Percentiles rank a stretch among this genome's conserved stretches.
These are phyloP conservation scores for Talaromyces verruculosus DNA, from an alignment of 2,329 filamentous ascomycete species.

Conservation along the genomic window DNA sequence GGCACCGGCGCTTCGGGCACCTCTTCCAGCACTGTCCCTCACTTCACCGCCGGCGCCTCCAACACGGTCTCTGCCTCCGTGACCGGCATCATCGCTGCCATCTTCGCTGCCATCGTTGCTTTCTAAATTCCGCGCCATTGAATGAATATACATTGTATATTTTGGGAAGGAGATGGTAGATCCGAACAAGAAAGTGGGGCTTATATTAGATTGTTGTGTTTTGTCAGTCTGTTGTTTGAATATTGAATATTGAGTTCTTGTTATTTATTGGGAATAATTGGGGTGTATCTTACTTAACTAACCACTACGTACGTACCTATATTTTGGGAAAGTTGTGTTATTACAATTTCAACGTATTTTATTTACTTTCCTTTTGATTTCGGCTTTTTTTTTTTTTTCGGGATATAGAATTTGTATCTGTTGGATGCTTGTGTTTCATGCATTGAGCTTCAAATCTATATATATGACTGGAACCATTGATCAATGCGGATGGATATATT, in stretches of 20 bases:
- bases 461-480: too few species aligned
- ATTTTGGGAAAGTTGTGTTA: background rate
- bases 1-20: conserved; percentile 30
- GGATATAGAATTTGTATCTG: too few species aligned
- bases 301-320: background rate
- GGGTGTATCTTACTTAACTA: background rate
- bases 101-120: conserved; percentile 19
- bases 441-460: too few species aligned
- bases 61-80: conserved; percentile 23
- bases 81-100: conserved; percentile 20
- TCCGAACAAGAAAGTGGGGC: background rate
- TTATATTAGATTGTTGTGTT: background rate
- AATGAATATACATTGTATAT: background rate
- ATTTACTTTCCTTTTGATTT: background rate
- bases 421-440: too few species aligned
- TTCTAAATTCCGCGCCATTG: conserved; percentile 4
- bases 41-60: conserved; percentile 14
- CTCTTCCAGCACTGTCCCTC: conserved; percentile 13
- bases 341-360: background rate
- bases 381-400: too few species aligned
- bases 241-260: background rate
- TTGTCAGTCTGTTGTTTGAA: background rate
- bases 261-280: background rate
- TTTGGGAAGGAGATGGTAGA: background rate
- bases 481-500: too few species aligned